Evolutionary conservation across 371 early-diverging fungal species (phyloP), one percentile per base, ranked within the genome.

Genomic region (Rhizopus delemar): DNA sequence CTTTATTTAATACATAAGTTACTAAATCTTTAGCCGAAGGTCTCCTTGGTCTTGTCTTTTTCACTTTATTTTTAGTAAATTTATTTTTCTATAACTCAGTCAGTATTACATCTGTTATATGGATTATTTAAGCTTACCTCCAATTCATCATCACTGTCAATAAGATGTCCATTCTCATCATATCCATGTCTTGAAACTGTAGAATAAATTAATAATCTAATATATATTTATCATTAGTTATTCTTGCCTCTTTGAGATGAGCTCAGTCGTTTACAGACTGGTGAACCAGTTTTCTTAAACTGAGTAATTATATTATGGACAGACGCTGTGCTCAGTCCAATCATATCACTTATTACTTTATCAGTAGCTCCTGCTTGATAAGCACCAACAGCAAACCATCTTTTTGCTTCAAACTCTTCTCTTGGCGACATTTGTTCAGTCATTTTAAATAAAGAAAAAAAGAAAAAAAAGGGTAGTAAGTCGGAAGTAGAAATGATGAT

Each of bases 361-460:
- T 80, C 80, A 38, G 73, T 63, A 4, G 77, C 77, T 46, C 80
- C 80, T n/a, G 80, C 73, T 62, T 73, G 71, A 53, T 75, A 65
- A 43, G 80, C 80, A 7, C 80, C 80, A 32, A 80, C 63, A 22
- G 74, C 68, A 36, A 76, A 67, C 80, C 80, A 80, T 33, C 65
- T 43, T 46, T 59, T 65, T 0, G 59, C 65, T 48, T 8, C 3
- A 28, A 29, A 48, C 8, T 48, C 29, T 48, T 48, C 48, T 8
- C 22, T 29, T 48, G 48, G 48, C 8, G 28, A 28, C 48, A 48
- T 48, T 28, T 8, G 29, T 29, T 48, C 31, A 29, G 29, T 29
- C 48, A 48, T 48, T 48, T 48, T 11, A 43, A 43, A 15, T n/a
- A 13, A n/a, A 13, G 5, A 43, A 48, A 29, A 29, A 29, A 28